Conservation (phyloP, 306 rosid genomes). For the Albizia julibrissin region DNA sequence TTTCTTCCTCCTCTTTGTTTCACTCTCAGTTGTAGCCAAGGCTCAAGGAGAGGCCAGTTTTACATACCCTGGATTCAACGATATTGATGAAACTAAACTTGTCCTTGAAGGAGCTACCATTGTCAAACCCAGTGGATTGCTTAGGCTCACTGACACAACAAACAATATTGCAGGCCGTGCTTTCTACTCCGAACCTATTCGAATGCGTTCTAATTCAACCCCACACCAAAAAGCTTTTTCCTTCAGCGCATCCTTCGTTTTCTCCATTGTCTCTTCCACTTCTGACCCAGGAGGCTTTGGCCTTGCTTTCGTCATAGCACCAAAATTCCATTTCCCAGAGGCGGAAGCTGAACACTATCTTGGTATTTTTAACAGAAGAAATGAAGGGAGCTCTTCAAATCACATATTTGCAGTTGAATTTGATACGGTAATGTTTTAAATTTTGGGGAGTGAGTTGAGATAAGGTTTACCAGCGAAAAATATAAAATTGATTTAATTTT, state of each 20-base stretch:
- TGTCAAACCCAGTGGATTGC: constrained; percentile 37
- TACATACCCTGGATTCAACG: constrained; percentile 51
- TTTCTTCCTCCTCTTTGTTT: constrained; percentile 38
- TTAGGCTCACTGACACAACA: constrained; percentile 56
- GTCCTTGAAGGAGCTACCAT: constrained; percentile 39
- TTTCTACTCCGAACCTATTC: constrained; percentile 39
- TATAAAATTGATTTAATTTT: background rate
- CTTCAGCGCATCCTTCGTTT: constrained; percentile 68
- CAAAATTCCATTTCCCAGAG: constrained; percentile 41
- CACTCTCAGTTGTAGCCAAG: constrained; percentile 11
- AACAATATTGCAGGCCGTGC: constrained; percentile 46
- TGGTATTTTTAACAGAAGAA: constrained; percentile 51
- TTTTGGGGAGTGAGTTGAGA: background rate
- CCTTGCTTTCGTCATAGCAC: constrained; percentile 60
- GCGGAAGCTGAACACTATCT: constrained; percentile 52
- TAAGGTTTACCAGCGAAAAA: background rate
- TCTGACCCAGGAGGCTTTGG: constrained; percentile 63
- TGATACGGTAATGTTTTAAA: constrained; percentile 42
- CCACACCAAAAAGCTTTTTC: constrained; percentile 29
- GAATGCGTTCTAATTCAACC: constrained; percentile 25
- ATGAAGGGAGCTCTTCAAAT: constrained; percentile 10
- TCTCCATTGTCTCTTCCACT: constrained; percentile 48
- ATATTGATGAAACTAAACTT: background rate
- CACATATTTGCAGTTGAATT: constrained; percentile 68
- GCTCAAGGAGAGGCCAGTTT: constrained; percentile 1